Percentiles rank a stretch among this genome's conserved stretches.
phyloP scores from a whole-genome alignment of 139 green algal genomes.

The Astrephomene gubernaculifera region DNA sequence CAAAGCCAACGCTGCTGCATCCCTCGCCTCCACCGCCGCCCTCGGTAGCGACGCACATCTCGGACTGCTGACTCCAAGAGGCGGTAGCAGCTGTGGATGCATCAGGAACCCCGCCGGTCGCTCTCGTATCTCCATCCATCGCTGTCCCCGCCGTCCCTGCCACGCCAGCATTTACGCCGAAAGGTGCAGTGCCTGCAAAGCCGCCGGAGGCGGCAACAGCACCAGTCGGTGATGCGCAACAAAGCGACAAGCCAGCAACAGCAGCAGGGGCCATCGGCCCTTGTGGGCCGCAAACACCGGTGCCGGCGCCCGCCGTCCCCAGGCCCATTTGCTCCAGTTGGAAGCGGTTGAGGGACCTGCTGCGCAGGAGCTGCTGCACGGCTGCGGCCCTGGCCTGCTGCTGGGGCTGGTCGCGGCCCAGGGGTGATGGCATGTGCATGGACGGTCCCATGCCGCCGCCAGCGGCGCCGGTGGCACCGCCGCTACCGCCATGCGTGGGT shows the following conservation, averaged over 20 bases:
- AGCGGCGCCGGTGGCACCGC: neutral
- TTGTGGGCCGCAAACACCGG: neutral
- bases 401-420: slow-evolving; percentile 15
- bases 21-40: too few relatives aligned
- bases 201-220: neutral
- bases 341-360: slow-evolving; percentile 32
- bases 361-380: slow-evolving; percentile 34
- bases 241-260: neutral
- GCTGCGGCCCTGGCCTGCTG: slow-evolving; percentile 22
- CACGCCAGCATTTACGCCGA: neutral
- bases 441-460: neutral
- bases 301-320: too few relatives aligned
- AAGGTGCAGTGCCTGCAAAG: neutral
- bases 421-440: slow-evolving; percentile 17
- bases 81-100: neutral
- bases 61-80: neutral
- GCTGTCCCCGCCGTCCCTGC: neutral
- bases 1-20: neutral
- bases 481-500: neutral
- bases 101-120: neutral
- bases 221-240: neutral
- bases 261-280: neutral
- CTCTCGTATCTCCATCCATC: neutral
- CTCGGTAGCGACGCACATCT: neutral
- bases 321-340: slow-evolving; percentile 25